These are phyloP conservation scores for Sisymbrium altissimum DNA, from an alignment of 345 rosid species.

Conservation along the genomic window DNA sequence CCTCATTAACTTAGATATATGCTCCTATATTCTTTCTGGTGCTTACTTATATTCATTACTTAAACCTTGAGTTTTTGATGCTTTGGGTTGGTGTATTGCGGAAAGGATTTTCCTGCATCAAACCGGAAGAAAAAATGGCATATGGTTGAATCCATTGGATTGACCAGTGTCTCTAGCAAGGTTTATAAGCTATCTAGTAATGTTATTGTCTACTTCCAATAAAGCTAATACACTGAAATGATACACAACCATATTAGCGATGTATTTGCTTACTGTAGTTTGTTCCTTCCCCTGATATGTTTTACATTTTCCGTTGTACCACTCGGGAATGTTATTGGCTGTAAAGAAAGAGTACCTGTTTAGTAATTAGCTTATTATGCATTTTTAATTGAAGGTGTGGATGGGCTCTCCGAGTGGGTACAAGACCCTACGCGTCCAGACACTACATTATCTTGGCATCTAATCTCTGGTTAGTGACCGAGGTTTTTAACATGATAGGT, in stretches of 20 bases:
- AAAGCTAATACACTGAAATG: background rate
- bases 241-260: background rate
- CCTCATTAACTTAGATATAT: background rate
- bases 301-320: background rate
- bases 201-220: background rate
- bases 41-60: no score
- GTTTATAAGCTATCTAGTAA: background rate
- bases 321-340: background rate
- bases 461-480: conserved; percentile 55
- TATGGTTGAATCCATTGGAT: background rate
- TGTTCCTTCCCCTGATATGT: background rate
- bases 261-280: background rate
- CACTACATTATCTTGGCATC: conserved; percentile 77
- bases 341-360: background rate
- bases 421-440: conserved; percentile 82
- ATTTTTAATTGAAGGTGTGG: conserved; percentile 59
- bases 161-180: background rate
- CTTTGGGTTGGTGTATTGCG: no score
- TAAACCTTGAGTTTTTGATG: background rate
- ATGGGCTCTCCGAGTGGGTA: conserved; percentile 80
- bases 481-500: conserved; percentile 4
- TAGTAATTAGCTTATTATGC: conserved; percentile 20
- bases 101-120: no score
- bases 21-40: background rate
- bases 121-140: no score